These are phyloP conservation scores for Acanthamoeba sp. DNA, from an alignment of 208 protist genomes.

Conservation along the genomic window DNA sequence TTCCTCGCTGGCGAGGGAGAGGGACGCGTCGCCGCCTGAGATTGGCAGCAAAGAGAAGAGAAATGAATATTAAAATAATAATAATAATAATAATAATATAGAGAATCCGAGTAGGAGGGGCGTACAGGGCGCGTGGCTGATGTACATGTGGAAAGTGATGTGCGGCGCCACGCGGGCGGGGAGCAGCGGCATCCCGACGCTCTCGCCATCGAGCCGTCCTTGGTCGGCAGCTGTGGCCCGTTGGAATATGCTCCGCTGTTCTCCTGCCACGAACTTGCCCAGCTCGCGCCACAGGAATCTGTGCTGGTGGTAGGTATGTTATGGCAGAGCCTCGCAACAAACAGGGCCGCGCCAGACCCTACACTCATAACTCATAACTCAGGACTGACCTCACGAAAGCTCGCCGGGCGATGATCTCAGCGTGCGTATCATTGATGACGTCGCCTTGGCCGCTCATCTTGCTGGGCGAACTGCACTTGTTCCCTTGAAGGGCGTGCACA, in stretches of 20 bases:
- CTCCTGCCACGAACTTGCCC: neutral
- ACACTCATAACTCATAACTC: no score
- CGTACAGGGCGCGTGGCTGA: slow-evolving; percentile 79
- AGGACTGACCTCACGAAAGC: slow-evolving; percentile 76
- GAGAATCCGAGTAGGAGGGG: neutral
- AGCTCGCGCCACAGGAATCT: slow-evolving; percentile 57
- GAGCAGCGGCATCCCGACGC: neutral
- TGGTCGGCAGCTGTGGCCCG: neutral
- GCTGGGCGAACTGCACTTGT: slow-evolving; percentile 75
- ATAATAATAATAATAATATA: no score
- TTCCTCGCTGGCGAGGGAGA: slow-evolving; percentile 49
- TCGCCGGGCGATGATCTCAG: slow-evolving; percentile 78
- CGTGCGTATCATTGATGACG: slow-evolving; percentile 81
- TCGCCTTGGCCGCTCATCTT: slow-evolving; percentile 70
- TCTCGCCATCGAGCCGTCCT: no score
- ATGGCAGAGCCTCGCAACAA: no score
- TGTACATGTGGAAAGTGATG: slow-evolving; percentile 78
- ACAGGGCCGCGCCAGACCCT: no score
- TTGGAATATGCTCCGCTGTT: neutral
- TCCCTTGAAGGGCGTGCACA: slow-evolving; percentile 68
- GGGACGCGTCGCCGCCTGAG: slow-evolving; percentile 79
- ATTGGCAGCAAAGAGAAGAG: neutral
- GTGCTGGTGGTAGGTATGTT: neutral
- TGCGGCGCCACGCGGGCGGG: neutral
- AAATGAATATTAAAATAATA: no score